A percentile compares a stretch with the other conserved stretches of the same genome.
These are phyloP conservation scores for Parathielavia appendiculata DNA, from an alignment of 495 filamentous ascomycete species.

Conservation along the genomic window DNA sequence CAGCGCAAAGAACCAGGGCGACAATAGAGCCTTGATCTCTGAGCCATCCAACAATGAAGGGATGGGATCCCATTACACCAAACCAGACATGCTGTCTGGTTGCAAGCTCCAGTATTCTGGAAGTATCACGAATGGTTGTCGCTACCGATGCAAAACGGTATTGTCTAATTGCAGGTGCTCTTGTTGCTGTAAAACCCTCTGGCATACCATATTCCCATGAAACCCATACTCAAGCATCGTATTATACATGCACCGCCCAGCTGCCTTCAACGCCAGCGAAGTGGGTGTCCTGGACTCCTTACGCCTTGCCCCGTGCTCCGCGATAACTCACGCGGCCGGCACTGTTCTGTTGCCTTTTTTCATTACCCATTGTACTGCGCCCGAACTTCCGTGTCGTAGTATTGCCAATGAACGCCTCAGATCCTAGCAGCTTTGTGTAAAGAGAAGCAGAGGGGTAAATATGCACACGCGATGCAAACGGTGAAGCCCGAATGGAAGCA, in stretches of 20 bases:
- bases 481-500: neutral
- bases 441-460: neutral
- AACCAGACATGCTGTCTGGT: neutral
- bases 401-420: neutral
- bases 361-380: conserved; percentile 4
- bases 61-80: neutral
- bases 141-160: neutral
- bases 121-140: neutral
- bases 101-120: neutral
- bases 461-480: neutral
- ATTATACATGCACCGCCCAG: conserved; percentile 4
- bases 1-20: no score
- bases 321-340: neutral
- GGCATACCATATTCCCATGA: conserved; percentile 7
- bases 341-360: neutral
- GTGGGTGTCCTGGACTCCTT: neutral
- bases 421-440: neutral
- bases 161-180: neutral
- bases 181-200: neutral
- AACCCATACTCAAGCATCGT: neutral
- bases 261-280: neutral
- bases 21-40: neutral
- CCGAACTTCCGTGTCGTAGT: neutral
- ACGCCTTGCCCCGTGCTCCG: conserved; percentile 2
- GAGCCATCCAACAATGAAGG: neutral